Base-by-base conservation (phyloP, 805 yeast genomes). In the Hyphopichia homilentoma region DNA sequence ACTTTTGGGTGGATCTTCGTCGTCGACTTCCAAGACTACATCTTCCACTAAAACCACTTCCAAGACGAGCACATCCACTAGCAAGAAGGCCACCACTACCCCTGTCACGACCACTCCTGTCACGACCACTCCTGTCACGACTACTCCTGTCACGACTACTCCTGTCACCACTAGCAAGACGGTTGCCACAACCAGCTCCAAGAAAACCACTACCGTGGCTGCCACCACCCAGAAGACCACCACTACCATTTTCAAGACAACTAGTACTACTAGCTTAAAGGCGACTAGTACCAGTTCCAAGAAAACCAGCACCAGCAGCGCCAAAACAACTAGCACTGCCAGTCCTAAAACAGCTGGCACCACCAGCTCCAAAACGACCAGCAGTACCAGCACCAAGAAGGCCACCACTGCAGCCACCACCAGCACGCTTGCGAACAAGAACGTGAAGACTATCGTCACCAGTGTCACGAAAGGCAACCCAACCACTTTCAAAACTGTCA, bases 1-100 rank as follows among this genome's bases (percentile, higher is more conserved):
- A 17, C 49, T 71, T 26, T 52, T 77, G 42, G 54, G 51, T 9
- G 47, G 45, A 22, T 30, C 47, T 24, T 36, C 43, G 18, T 36
- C 21, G 18, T 34, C 33, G 14, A 20, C 30, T 14, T 14, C 30
- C 3, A 14, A 38, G 12, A 22, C 32, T 3, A 28, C 44, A 11
- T 25, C 41, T 3, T 23, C 24, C 14, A 14, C 29, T 8, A 13
- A 25, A 16, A 17, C 12, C 7, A 20, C 35, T 14, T 7, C 9
- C 9, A 9, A 14, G 8, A 11, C 26, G 4, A 29, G 38, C 7
- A 29, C 34, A 9, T 21, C 29, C 6, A 16, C 28, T 14, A 26
- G 39, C 12, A 21, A 33, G 15, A 13, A 35, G 7, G 19, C 34
- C 14, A 30, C 40, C 6, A 21, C 36, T 16, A 16, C 27, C 9